Conservation (phyloP, 148 eudicot species). For the Heliamphora exappendiculata region DNA sequence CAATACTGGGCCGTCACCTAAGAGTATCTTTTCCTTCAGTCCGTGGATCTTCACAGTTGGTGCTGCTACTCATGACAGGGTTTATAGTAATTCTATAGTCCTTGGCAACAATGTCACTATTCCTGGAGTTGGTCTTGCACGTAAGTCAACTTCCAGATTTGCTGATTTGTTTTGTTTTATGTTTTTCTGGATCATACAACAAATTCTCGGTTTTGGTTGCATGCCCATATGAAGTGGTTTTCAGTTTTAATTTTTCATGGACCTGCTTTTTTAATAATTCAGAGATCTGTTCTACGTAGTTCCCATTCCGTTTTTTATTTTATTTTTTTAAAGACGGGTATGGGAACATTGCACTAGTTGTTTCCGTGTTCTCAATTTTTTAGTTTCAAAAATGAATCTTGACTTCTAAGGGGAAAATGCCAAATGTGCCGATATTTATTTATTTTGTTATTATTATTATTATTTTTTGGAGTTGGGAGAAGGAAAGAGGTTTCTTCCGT, state of each 20-base stretch:
- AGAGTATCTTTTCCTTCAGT: constrained; percentile 86
- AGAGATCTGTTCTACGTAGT: neutral
- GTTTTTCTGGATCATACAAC: neutral
- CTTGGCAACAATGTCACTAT: constrained; percentile 81
- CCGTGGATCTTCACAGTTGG: constrained; percentile 99
- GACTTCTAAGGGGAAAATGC: no score
- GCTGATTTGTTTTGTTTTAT: neutral
- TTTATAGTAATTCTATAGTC: constrained; percentile 63
- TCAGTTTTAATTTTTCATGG: neutral
- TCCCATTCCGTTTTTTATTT: neutral
- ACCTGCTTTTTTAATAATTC: neutral
- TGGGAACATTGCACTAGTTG: neutral
- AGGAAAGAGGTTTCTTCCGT: no score
- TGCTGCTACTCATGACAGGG: constrained; percentile 91
- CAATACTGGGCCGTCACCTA: constrained; percentile 96
- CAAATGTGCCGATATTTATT: no score
- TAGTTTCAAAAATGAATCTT: no score
- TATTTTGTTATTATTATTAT: no score
- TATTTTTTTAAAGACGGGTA: neutral
- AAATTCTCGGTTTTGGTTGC: neutral
- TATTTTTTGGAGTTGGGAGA: no score
- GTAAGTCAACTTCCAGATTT: constrained; percentile 40
- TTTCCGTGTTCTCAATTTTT: neutral
- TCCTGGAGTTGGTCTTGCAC: constrained; percentile 88
- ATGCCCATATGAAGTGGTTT: neutral